Base-by-base conservation (phyloP, 371 early-diverging fungal genomes). In the Mucor circinelloides region DNA sequence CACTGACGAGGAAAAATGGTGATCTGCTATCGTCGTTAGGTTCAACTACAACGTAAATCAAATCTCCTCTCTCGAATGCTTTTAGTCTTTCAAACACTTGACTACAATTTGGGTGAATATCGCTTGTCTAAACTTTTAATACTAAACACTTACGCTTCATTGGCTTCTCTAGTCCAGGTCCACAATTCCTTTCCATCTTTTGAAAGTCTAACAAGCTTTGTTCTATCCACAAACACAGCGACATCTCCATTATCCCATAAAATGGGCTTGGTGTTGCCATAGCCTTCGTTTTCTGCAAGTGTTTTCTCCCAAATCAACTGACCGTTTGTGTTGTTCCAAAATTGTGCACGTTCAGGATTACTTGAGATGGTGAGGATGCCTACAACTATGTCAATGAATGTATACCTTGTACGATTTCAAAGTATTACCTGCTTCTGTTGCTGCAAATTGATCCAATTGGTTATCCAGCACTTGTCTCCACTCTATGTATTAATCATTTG, bases 401-500 rank as follows among this genome's bases (percentile, higher is more conserved):
- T 58, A 8, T 28, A 31, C n/a, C 34, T 5, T 27, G 2, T 5
- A 13, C 27, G 2, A 27, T 10, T n/a, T 19, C 17, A 31, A 6
- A 19, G 2, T 1, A 12, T 46, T 73, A 73, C 79, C 79, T 48
- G 67, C 48, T n/a, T 69, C 68, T 21, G 63, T 60, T 38, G 66
- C 34, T 50, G 58, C 23, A 21, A 72, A 58, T 9, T 71, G 58
- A 23, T 40, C 52, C 38, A 77, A 60, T 15, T 74, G 67, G 27
- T 77, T 71, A 3, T 78, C 77, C 17, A 84, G 73, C 0, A 84
- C 67, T 62, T 86, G 86, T 67, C 84, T 84, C 82, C 85, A 83
- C 21, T 73, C 85, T 83, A 74, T 15, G 27, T 52, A 19, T 52
- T 25, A 10, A 9, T 23, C 7, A 13, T 2, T 52, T 25, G 23